Base-by-base conservation (phyloP, 2,329 filamentous ascomycete species). In the Coniosporium tulheliwenetii region DNA sequence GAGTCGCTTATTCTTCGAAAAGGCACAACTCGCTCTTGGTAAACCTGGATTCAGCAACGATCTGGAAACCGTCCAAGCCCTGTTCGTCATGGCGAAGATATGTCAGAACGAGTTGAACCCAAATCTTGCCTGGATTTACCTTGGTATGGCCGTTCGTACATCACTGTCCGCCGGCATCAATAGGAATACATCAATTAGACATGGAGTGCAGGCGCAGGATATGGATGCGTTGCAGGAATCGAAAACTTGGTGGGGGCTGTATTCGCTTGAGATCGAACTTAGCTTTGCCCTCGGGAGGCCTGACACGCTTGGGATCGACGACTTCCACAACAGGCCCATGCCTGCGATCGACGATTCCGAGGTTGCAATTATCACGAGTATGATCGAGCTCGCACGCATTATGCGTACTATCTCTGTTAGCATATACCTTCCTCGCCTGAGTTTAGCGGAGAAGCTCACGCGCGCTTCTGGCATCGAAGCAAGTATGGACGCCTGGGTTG, bases 91-190 rank as follows among this genome's bases (percentile, higher is more conserved):
- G 57, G 64, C 65, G 5, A 68, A 69, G 47, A 58, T 69, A 3
- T 69, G 64, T 44, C 66, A 69, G 42, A 67, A 69, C 39, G 64
- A 69, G 43, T 53, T 70, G 4, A 67, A 67, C 39, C 63, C 64
- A 5, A 64, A 69, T 43, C 53, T 54, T 45, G 61, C 66, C 3
- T 70, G 69, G 41, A 66, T 67, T 52, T 69, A 67, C 41, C 57
- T 67, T 8, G 66, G 66, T 0, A 56, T 66, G 15, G 66, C 66
- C 1, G 60, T 67, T 8, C 60, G 66, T 35, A 69, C 63, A 5
- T 63, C 65, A 9, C 48, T 70, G 10, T 63, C 66, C 2, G 65
- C 65, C 41, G 66, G 66, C 5, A 63, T 68, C 41, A 70, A 70
- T 40, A 57, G 66, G 8, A 57, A 66, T 10, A 58, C 60, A 2